A percentile compares a stretch with the other conserved stretches of the same genome.
Conservation (phyloP, 345 rosid genomes). For the Eucalyptus sideroxylon region DNA sequence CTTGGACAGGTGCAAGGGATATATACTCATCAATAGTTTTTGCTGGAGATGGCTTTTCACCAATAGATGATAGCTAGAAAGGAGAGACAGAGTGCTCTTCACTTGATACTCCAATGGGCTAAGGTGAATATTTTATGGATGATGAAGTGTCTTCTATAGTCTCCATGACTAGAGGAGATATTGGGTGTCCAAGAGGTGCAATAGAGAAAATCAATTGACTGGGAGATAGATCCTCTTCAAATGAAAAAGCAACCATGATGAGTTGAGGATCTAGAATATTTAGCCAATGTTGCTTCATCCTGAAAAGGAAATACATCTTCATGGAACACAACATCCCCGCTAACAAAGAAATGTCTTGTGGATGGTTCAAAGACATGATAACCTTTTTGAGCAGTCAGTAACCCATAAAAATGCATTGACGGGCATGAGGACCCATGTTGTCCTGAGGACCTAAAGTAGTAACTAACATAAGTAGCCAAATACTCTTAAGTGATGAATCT, state of each 20-base stretch:
- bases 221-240: neutral
- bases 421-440: neutral
- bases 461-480: no score
- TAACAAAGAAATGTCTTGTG: neutral
- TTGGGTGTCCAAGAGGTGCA: neutral
- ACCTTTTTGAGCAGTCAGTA: neutral
- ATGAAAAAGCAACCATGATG: neutral
- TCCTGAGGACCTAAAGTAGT: no score
- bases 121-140: neutral
- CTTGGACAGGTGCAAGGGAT: neutral
- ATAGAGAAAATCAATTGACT: neutral
- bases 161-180: neutral
- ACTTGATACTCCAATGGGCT: neutral
- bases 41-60: neutral
- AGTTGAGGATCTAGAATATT: neutral
- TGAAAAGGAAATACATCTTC: neutral
- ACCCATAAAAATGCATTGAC: neutral
- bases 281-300: neutral
- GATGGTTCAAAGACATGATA: neutral
- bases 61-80: neutral
- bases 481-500: no score
- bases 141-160: neutral
- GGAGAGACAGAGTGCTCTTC: neutral
- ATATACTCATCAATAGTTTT: neutral
- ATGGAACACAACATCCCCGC: neutral